These are phyloP conservation scores for Triticum urartu DNA, from an alignment of 176 grass and related monocot species.

Conservation along the genomic window DNA sequence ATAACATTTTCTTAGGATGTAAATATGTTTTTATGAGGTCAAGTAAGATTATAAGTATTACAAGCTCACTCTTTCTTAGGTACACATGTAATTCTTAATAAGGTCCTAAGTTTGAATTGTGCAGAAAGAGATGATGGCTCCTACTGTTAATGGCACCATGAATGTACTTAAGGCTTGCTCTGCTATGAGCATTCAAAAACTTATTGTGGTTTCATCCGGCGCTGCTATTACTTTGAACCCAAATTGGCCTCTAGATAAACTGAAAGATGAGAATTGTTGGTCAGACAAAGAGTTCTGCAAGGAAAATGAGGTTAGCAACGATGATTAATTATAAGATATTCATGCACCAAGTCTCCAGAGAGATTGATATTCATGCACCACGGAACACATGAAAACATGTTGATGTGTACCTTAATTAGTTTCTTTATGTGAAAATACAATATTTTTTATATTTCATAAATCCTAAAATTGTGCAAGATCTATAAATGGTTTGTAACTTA, in stretches of 20 bases:
- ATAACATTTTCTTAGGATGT: neutral
- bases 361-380: neutral
- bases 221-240: slow-evolving; percentile 15
- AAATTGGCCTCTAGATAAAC: slow-evolving; percentile 21
- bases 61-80: too few species aligned
- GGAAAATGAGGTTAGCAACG: slow-evolving; percentile 18
- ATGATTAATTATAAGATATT: neutral
- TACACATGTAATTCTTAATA: neutral
- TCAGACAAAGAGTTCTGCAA: slow-evolving; percentile 28
- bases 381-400: neutral
- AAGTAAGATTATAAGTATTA: too few species aligned
- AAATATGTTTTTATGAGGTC: neutral
- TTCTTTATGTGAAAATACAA: neutral
- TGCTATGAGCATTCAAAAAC: neutral
- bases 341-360: neutral
- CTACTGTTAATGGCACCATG: slow-evolving; percentile 24
- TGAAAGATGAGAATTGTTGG: slow-evolving; percentile 23
- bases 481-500: neutral
- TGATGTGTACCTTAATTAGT: neutral
- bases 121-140: slow-evolving; percentile 27
- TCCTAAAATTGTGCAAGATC: neutral
- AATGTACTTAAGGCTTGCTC: slow-evolving; percentile 33
- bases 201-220: slow-evolving; percentile 29
- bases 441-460: neutral
- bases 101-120: neutral